Base-by-base conservation (phyloP, 257 asterid species). In the Ballota nigra region DNA sequence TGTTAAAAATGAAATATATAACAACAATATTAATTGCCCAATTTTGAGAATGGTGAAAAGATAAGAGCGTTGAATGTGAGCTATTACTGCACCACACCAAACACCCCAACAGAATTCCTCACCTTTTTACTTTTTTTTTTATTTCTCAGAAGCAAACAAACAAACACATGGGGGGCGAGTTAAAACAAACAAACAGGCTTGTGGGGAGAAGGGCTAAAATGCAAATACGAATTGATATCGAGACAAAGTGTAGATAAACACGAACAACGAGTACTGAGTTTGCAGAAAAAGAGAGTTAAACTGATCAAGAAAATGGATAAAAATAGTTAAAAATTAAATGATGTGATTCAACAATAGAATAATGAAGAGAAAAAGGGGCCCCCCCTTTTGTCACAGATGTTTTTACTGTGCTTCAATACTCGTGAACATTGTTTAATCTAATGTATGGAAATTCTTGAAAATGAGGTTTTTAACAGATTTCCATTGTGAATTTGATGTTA, bases 341-440 rank as follows among this genome's bases (percentile, higher is more conserved):
- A 80, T 79, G 86, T 81, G 87, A 84, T 80, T 72, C 75, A 76
- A 79, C 79, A 80, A 66, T 82, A 80, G 78, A 82, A 61, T 76
- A 63, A 66, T 15, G 47, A 9, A 19, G 28, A 19, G 1, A 52
- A 85, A 86, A 74, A 70, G 75, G 74, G 64, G 41, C 23, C 41
- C 57, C 38, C 64, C 45, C 9, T 8, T 19, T 78, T 63, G 45
- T 74, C 82, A 70, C 77, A 47, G 19, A 60, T 45, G 26, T 63
- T 66, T 57, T 43, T 43, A 31, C 69, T 65, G 58, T 34, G 19
- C 56, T 69, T 63, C 2, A 62, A 24, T 53, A 31, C 52, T 62
- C 53, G 71, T 53, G 71, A 67, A 38, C 75, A 75, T 66, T 58
- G 34, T 51, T 18, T 51, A 19, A 73, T 53, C 53, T 63, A 34